Percentiles rank a stretch among this genome's conserved stretches.
Evolutionary conservation across 2,329 filamentous ascomycete species (phyloP).

Genomic region (Trichoderma pleuroti): DNA sequence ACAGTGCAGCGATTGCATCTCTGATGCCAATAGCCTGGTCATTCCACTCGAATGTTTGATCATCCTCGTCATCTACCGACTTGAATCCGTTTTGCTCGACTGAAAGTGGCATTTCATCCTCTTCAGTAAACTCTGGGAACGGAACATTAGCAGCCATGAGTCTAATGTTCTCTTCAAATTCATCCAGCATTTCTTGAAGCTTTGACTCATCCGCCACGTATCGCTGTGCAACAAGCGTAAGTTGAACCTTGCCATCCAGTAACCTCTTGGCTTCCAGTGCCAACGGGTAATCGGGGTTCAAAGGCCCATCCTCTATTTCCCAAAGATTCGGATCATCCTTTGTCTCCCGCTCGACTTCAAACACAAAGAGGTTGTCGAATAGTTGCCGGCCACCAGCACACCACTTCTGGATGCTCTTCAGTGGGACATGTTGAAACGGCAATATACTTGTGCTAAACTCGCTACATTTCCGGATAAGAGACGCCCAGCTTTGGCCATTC

Average conservation of each 20-base stretch:
- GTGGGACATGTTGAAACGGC: slow-evolving; percentile 67
- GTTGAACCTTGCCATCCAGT: slow-evolving; percentile 43
- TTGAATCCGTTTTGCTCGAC: not conserved
- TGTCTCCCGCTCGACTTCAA: slow-evolving; percentile 53
- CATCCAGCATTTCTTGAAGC: slow-evolving; percentile 38
- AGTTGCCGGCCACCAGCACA: slow-evolving; percentile 56
- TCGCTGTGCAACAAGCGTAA: slow-evolving; percentile 59
- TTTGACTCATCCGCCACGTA: slow-evolving; percentile 31
- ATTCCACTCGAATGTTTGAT: slow-evolving; percentile 56
- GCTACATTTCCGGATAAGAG: slow-evolving; percentile 63
- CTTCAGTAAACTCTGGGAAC: not conserved
- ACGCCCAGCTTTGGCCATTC: slow-evolving; percentile 51
- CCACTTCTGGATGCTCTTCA: slow-evolving; percentile 81
- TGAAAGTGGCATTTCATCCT: not conserved
- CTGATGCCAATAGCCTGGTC: slow-evolving; percentile 51
- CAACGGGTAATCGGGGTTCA: slow-evolving; percentile 66
- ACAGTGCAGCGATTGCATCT: slow-evolving; percentile 60
- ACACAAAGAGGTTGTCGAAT: slow-evolving; percentile 82
- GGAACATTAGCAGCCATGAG: slow-evolving; percentile 16
- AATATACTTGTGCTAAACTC: slow-evolving; percentile 65
- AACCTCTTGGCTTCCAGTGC: slow-evolving; percentile 68
- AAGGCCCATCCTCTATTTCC: slow-evolving; percentile 47
- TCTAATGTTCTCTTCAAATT: slow-evolving; percentile 32
- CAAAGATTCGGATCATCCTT: slow-evolving; percentile 46
- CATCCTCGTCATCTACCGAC: not conserved